Percentiles rank a stretch among this genome's conserved stretches.
phyloP scores from a whole-genome alignment of 495 filamentous ascomycete species.

The Friedmanniomyces endolithicus region DNA sequence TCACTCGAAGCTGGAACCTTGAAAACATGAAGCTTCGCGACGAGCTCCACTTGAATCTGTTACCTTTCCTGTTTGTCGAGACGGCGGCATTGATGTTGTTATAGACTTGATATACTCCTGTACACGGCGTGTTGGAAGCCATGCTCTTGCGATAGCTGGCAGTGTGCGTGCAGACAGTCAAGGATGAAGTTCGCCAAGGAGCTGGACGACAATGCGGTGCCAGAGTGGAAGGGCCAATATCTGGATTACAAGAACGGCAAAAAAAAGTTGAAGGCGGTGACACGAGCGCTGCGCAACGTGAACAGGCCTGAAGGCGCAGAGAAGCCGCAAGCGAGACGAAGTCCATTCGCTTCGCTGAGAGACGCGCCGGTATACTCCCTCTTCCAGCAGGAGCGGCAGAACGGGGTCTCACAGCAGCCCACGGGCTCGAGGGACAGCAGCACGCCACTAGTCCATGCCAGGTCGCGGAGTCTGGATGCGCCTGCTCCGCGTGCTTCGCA shows the following conservation, averaged over 20 bases:
- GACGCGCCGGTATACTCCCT: conserved; percentile 28
- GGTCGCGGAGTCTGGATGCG: conserved; percentile 1
- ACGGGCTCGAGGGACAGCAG: not conserved
- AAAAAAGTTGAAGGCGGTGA: conserved; percentile 73
- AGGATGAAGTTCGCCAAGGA: conserved; percentile 61
- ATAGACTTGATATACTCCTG: too few relatives aligned
- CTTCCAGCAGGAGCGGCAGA: conserved; percentile 16
- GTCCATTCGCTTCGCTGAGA: conserved; percentile 25
- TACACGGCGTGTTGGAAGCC: too few relatives aligned
- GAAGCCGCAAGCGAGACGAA: conserved; percentile 7
- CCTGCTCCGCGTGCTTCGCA: not conserved
- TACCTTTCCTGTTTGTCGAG: too few relatives aligned
- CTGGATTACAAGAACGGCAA: conserved; percentile 85
- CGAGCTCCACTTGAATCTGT: too few relatives aligned
- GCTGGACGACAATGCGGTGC: conserved; percentile 73
- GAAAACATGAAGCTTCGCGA: too few relatives aligned
- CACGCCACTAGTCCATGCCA: not conserved
- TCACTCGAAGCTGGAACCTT: too few relatives aligned
- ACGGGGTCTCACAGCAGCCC: conserved; percentile 3
- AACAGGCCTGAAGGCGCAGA: not conserved
- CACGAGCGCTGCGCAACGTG: conserved; percentile 46
- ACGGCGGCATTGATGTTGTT: too few relatives aligned
- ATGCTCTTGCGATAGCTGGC: not conserved
- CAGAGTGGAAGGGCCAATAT: conserved; percentile 89
- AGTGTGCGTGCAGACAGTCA: not conserved